These are phyloP conservation scores for Hirschioporus abietinus DNA, from an alignment of 768 basidiomycete genomes.

Conservation along the genomic window DNA sequence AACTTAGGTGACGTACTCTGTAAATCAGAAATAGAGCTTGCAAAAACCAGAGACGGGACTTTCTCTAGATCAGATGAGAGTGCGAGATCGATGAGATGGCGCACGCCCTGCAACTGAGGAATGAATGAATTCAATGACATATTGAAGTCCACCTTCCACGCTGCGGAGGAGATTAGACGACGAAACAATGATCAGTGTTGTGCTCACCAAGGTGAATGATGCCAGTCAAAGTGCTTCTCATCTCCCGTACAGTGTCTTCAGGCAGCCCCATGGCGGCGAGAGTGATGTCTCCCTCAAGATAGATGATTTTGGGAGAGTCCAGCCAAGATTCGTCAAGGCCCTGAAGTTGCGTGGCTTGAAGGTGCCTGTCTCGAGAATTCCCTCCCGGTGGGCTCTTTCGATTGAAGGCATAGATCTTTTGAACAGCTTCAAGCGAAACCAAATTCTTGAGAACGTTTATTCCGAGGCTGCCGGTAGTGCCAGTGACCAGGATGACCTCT, in stretches of 20 bases:
- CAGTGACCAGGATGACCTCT: slow-evolving; percentile 29
- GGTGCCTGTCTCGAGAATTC: slow-evolving; percentile 22
- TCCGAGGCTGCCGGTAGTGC: too few relatives aligned
- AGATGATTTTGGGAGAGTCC: slow-evolving; percentile 13
- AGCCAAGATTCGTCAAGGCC: slow-evolving; percentile 26
- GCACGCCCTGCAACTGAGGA: slow-evolving; percentile 27
- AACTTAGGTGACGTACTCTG: background rate
- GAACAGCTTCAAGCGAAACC: slow-evolving; percentile 17
- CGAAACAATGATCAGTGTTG: too few relatives aligned
- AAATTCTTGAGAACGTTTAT: slow-evolving; percentile 29
- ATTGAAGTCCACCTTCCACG: slow-evolving; percentile 40
- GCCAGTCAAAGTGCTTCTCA: background rate
- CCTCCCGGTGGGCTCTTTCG: slow-evolving; percentile 12
- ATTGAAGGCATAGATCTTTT: slow-evolving; percentile 22
- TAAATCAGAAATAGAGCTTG: background rate
- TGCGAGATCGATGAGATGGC: slow-evolving; percentile 28
- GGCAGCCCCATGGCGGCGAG: slow-evolving; percentile 15
- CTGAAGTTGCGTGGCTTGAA: slow-evolving; percentile 20
- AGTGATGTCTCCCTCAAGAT: slow-evolving; percentile 17
- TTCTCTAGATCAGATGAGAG: background rate
- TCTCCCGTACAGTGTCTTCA: slow-evolving; percentile 10
- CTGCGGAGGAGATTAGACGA: slow-evolving; percentile 10
- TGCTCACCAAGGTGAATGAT: background rate
- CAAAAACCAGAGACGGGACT: background rate
- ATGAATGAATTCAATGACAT: slow-evolving; percentile 32